These are phyloP conservation scores for Clathrospora elynae DNA, from an alignment of 2,329 filamentous ascomycete genomes.

Conservation along the genomic window DNA sequence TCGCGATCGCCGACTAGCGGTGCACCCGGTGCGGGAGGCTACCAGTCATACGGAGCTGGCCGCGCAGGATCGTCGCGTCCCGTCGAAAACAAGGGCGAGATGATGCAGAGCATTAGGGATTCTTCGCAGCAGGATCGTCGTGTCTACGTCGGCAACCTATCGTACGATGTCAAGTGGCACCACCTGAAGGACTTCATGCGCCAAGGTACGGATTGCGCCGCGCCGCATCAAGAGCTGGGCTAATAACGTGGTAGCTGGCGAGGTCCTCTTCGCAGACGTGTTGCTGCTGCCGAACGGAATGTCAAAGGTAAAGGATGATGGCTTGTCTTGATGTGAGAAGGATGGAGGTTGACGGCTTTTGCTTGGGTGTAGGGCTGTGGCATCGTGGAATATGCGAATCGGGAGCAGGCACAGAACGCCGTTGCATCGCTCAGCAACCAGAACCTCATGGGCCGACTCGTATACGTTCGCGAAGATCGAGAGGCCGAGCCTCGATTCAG, in stretches of 20 bases:
- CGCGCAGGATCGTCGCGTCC: constrained; percentile 60
- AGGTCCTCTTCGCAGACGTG: constrained; percentile 99
- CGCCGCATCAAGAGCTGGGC: constrained; percentile 28
- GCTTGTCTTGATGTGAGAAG: constrained; percentile 75
- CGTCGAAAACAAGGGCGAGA: constrained; percentile 89
- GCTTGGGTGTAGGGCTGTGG: constrained; percentile 98
- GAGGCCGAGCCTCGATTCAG: constrained; percentile 97
- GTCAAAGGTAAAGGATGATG: constrained; percentile 99
- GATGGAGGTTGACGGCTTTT: constrained; percentile 98
- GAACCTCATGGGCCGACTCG: constrained; percentile 96
- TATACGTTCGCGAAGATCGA: constrained; percentile 98
- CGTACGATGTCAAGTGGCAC: constrained; percentile 99
- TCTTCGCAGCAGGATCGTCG: constrained; percentile 97
- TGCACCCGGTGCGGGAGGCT: constrained; percentile 70
- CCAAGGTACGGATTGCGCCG: constrained; percentile 73
- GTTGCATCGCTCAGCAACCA: constrained; percentile 99
- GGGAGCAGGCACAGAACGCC: constrained; percentile 97
- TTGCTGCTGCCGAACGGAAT: constrained; percentile 99
- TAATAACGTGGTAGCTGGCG: constrained; percentile 74
- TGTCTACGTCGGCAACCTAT: constrained; percentile 98
- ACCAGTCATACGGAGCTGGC: constrained; percentile 62
- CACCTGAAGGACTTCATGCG: constrained; percentile 99
- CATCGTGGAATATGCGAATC: constrained; percentile 99
- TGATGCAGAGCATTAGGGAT: constrained; percentile 94
- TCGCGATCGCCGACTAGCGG: constrained; percentile 87